Conservation (phyloP, 805 yeast genomes). For the Lachancea nothofagi region DNA sequence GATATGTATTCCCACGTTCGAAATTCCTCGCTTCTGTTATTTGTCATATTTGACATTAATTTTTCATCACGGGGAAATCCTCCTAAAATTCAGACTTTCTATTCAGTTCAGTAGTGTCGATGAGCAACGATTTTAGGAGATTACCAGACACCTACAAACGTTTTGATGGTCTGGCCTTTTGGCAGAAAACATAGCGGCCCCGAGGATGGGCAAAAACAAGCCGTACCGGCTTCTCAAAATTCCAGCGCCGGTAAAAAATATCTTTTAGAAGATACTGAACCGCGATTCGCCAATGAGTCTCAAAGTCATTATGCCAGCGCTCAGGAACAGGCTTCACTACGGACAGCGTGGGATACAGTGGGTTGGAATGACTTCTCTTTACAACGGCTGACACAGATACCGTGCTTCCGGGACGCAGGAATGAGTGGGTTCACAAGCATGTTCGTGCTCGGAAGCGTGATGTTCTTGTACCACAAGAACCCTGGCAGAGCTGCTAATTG, state of each 20-base stretch:
- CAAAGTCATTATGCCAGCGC: slow-evolving; percentile 21
- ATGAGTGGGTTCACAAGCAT: slow-evolving; percentile 67
- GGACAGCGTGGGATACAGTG: slow-evolving; percentile 40
- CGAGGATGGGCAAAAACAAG: slow-evolving; percentile 6
- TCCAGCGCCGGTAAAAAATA: slow-evolving; percentile 34
- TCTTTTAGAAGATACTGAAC: slow-evolving; percentile 38
- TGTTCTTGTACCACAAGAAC: slow-evolving; percentile 60
- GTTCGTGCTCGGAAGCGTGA: slow-evolving; percentile 63
- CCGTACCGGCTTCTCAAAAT: slow-evolving; percentile 16
- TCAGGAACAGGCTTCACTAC: slow-evolving; percentile 31
- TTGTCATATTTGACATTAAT: too few relatives aligned
- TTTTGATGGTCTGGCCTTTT: slow-evolving; percentile 22
- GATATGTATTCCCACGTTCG: too few relatives aligned
- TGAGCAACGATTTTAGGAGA: too few relatives aligned
- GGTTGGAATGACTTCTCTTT: slow-evolving; percentile 47
- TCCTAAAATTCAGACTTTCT: too few relatives aligned
- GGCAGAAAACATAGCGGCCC: slow-evolving; percentile 9
- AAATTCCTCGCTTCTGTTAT: too few relatives aligned
- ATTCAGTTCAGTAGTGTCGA: too few relatives aligned
- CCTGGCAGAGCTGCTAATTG: slow-evolving; percentile 65
- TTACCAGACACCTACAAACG: not conserved
- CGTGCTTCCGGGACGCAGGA: slow-evolving; percentile 78
- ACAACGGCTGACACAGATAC: slow-evolving; percentile 50
- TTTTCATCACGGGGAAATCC: too few relatives aligned
- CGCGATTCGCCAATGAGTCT: slow-evolving; percentile 34